phyloP scores from a whole-genome alignment of 805 yeast genomes.

The Metschnikowia cerradonensis region DNA sequence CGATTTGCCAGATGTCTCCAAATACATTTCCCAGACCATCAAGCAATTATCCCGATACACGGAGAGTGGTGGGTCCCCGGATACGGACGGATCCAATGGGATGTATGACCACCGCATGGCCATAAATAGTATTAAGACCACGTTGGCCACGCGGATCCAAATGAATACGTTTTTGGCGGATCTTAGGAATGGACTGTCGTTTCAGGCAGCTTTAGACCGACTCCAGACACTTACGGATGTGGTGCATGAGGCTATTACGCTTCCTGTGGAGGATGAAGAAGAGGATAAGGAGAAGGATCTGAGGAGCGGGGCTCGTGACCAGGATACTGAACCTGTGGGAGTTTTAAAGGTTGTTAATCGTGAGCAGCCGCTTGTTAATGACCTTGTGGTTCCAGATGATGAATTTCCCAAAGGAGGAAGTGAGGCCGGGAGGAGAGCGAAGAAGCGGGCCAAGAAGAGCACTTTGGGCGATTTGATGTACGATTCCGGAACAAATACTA shows the following conservation, averaged over 20 bases:
- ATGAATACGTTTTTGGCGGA: constrained; percentile 40
- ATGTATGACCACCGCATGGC: constrained; percentile 9
- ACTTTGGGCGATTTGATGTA: constrained; percentile 7
- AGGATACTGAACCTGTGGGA: constrained; percentile 50
- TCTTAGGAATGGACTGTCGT: constrained; percentile 43
- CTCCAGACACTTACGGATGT: constrained; percentile 45
- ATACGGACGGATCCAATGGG: constrained; percentile 2
- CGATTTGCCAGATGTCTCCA: constrained; percentile 29
- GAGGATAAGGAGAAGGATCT: constrained; percentile 32
- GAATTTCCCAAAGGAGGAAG: constrained; percentile 13
- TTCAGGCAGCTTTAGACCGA: constrained; percentile 49
- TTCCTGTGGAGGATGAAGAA: constrained; percentile 47
- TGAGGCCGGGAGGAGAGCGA: not conserved
- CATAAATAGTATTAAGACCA: constrained; percentile 34
- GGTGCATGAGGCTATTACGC: constrained; percentile 43
- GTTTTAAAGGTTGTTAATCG: constrained; percentile 46
- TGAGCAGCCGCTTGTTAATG: constrained; percentile 47
- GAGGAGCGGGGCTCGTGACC: constrained; percentile 13
- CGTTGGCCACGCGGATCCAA: constrained; percentile 39
- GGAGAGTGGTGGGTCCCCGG: not conserved
- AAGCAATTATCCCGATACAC: constrained; percentile 1
- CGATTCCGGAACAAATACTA: constrained; percentile 14
- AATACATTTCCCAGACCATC: constrained; percentile 27
- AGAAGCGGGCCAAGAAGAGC: constrained; percentile 11
- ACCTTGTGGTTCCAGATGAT: constrained; percentile 48